Conservation (phyloP, 257 asterid genomes). For the Apocynum venetum region DNA sequence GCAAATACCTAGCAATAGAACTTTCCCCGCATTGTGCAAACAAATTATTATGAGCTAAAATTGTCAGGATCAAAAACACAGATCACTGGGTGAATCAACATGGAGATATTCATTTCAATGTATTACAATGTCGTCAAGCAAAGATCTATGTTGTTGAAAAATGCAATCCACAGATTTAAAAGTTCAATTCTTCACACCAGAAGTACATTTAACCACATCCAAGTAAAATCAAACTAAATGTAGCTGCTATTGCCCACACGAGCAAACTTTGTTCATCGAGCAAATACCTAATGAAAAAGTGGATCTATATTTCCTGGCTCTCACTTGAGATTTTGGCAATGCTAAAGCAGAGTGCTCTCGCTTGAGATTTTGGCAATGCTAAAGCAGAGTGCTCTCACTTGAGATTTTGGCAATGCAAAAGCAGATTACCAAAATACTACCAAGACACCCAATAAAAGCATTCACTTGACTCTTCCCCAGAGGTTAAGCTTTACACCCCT, state of each 20-base stretch:
- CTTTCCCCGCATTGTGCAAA: neutral
- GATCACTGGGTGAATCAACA: neutral
- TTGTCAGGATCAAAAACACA: too few relatives aligned
- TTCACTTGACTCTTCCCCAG: conserved; percentile 34
- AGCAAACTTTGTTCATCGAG: conserved; percentile 18
- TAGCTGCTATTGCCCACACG: conserved; percentile 19
- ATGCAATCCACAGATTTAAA: neutral
- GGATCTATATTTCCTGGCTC: conserved; percentile 14
- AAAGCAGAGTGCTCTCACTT: too few relatives aligned
- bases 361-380: too few relatives aligned
- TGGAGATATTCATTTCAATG: neutral
- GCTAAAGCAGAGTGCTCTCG: too few relatives aligned
- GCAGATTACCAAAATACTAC: conserved; percentile 20
- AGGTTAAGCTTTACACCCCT: conserved; percentile 52
- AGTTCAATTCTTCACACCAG: neutral
- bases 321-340: conserved; percentile 18
- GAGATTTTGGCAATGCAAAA: conserved; percentile 11
- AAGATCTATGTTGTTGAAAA: neutral
- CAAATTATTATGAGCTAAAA: neutral
- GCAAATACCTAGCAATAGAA: neutral
- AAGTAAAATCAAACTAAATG: conserved; percentile 14
- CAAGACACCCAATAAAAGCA: conserved; percentile 20
- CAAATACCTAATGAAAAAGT: conserved; percentile 19
- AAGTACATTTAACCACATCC: neutral
- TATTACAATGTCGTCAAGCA: neutral